Base-by-base conservation (phyloP, 305 asterid species). In the Plantago lanceolata region DNA sequence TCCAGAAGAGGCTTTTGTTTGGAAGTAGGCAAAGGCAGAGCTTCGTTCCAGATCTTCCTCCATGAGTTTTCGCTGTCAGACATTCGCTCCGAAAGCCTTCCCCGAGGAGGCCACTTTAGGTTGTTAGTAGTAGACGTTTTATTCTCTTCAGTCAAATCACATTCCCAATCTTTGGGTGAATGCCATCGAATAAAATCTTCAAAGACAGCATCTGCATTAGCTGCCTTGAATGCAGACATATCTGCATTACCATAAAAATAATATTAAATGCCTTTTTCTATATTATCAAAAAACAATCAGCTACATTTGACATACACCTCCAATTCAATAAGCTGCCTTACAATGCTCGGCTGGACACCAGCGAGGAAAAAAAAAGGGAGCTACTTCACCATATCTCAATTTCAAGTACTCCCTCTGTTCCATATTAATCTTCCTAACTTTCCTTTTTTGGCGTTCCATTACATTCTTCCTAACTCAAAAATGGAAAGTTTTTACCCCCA, bases 101-200 rank as follows among this genome's bases (percentile, higher is more conserved):
- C 99, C 60, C 72, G 73, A 72, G 97, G 97, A 71, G 99, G 97
- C 97, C 99, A 90, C 64, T 74, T 67, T 54, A 44, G 54, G 29
- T 67, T 47, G 69, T 62, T 74, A 48, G 61, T 61, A 35, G 69
- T 77, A 71, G 90, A 79, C 31, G 43, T 71, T 65, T 71, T 85
- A 50, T 11, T 68, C 63, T 64, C 78, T 59, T 67, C 70, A 64
- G 43, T 71, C 18, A 58, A 73, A 68, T 81, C 85, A 45, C 66
- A 72, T 75, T 93, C 99, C 99, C 97, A 93, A 70, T 93, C 99
- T 78, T 89, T 78, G 28, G 97, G 99, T 65, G 99, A 94, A 81
- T 90, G 95, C 99, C 99, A 88, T 63, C 97, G 84, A 61, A 90
- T 94, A 72, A 90, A 94, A 79, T 94, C 99, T 88, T 94, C 97